Evolutionary conservation across 2,329 filamentous ascomycete genomes (phyloP), one percentile per base, ranked within the genome.

Genomic region (Colletotrichum spinosum): DNA sequence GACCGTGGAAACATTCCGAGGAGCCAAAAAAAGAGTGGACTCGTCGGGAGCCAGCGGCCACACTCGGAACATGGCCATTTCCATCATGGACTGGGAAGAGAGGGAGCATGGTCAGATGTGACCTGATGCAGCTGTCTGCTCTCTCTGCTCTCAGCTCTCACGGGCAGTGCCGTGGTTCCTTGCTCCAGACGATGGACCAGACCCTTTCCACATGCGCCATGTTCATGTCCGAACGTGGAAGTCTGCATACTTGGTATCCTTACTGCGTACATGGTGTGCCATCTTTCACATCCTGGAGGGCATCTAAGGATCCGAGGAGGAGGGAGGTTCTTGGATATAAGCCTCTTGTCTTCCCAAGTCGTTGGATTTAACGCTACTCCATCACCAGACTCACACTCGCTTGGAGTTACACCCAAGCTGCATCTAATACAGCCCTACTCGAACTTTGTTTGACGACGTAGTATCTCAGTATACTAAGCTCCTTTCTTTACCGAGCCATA

Each of bases 21-120:
- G 38, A 41, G 9, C 38, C 38, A 12, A 17, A 37, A 41, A 33
- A 57, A 33, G 35, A 57, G 55, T 57, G 55, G 55, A 34, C 25
- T 25, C 33, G n/a, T 44, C 17, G 39, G 44, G 54, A 35, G 52
- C 17, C 39, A 44, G 54, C 50, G 41, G 35, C n/a, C 55, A 60
- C n/a, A 9, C 39, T 11, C 61, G 55, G 61, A 45, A 60, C 44
- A 39, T 54, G 50, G 6, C 4, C 4, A 25, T 25, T 25, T 37
- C 55, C 55, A 53, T 50, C 55, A 60, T 50, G 61, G 55, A 17
- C 13, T 37, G 10, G 8, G 15, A 4, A 45, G n/a, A 42, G 35
- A 35, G 9, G 50, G 57, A 38, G 44, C 3, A 60, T 64, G 55
- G 55, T 35, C 55, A 64, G 49, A 50, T 60, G 61, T 60, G 61